Conservation (phyloP, 768 basidiomycete species). For the Leccinellum rugosiceps region DNA sequence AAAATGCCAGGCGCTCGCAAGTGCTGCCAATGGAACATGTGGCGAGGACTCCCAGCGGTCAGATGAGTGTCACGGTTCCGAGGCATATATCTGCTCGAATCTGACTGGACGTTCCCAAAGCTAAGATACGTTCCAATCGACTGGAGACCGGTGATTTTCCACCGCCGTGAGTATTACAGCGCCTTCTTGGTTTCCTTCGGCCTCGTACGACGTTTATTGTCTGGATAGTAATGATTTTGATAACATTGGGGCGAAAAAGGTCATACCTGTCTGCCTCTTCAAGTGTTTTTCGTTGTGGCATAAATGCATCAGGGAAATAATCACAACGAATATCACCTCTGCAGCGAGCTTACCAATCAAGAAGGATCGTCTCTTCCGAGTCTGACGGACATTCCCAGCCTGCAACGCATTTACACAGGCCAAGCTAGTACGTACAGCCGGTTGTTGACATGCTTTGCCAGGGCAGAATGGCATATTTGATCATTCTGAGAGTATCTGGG, state of each 20-base stretch:
- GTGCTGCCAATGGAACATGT: background rate
- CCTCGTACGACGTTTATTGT: background rate
- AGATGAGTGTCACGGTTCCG: constrained; percentile 30
- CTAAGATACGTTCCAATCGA: constrained; percentile 51
- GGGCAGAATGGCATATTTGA: constrained; percentile 24
- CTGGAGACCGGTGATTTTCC: constrained; percentile 48
- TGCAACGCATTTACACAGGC: constrained; percentile 45
- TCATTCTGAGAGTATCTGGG: constrained; percentile 59
- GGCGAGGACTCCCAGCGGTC: constrained; percentile 23
- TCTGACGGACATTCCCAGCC: constrained; percentile 36
- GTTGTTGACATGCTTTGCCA: constrained; percentile 38
- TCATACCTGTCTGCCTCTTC: constrained; percentile 27
- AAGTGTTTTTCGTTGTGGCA: constrained; percentile 35
- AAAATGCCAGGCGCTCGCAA: constrained; percentile 18
- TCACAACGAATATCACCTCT: constrained; percentile 47
- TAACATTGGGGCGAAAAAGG: constrained; percentile 9
- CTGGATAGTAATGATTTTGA: background rate
- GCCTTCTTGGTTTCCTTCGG: background rate
- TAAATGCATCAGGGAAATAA: constrained; percentile 41
- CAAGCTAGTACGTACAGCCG: constrained; percentile 41
- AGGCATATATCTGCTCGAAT: background rate
- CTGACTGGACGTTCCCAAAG: constrained; percentile 24
- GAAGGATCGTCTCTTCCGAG: constrained; percentile 10
- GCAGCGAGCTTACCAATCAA: constrained; percentile 17
- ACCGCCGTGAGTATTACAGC: constrained; percentile 44